phyloP scores from a whole-genome alignment of 2,329 filamentous ascomycete species.

The Venturia nashicola region DNA sequence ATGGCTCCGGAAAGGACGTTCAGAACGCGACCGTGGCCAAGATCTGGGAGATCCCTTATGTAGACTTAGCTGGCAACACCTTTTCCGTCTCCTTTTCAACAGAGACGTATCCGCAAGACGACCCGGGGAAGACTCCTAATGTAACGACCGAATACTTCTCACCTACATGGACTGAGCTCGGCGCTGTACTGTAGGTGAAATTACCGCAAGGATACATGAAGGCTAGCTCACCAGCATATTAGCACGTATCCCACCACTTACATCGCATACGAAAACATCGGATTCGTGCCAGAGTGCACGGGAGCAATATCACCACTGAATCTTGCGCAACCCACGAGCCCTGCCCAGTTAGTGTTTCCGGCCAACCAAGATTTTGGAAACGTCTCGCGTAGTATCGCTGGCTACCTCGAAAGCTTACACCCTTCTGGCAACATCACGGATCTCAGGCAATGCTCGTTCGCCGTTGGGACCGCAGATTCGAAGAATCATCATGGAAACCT shows the following conservation, averaged over 20 bases:
- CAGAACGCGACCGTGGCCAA: not conserved
- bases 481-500: not conserved
- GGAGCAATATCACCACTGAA: not conserved
- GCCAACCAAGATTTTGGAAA: not conserved
- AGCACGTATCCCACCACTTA: not conserved
- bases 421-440: not conserved
- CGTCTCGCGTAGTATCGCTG: not conserved
- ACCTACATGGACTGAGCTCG: not conserved
- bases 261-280: not conserved
- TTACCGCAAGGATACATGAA: too few relatives aligned
- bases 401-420: not conserved
- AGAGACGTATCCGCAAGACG: not conserved
- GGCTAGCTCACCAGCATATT: not conserved
- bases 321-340: not conserved
- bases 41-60: not conserved
- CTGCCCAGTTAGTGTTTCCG: not conserved
- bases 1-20: not conserved
- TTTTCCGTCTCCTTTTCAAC: not conserved
- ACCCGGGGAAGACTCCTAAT: not conserved
- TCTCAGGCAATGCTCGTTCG: not conserved
- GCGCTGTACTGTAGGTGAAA: not conserved
- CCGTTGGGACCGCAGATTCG: not conserved
- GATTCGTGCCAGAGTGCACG: not conserved
- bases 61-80: not conserved
- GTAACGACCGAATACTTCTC: not conserved